Evolutionary conservation across 2,329 filamentous ascomycete species (phyloP), one percentile per base, ranked within the genome.

Genomic region (Aureobasidium subglaciale): DNA sequence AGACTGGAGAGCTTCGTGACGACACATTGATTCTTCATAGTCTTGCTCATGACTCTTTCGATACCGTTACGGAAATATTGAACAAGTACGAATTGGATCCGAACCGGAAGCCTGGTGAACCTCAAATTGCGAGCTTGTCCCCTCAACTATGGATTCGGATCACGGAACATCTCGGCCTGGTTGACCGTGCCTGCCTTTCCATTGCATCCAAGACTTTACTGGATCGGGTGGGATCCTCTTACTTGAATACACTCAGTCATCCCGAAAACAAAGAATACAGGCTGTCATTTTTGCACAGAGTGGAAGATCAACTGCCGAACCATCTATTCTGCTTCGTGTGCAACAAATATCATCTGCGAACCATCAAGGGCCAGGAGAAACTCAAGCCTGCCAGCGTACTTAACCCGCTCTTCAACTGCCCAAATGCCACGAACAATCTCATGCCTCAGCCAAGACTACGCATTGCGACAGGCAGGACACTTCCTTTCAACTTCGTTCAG

Each of bases 291-390:
- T 71, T 85, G 5, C 63, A 73, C 11, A 64, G 67, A 2, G 71
- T 83, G 63, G 80, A 84, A 58, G 64, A 68, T 11, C 64, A 72
- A 15, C 68, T 81, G 16, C 81, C 81, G 2, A 70, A 74, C 32
- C 79, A 84, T 61, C 71, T 85, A 6, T 73, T 84, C 54, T 85
- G 82, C 65, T 80, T 82, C 63, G 74, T 76, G 5, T 85, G 82
- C 63, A 74, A 68, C 13, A 70, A 67, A 55, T 84, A 78, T 65
- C 82, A 85, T 63, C 65, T 72, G 5, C 75, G 82, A 40, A 78
- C 72, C 1, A 71, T 77, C 50, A 73, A 73, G 32, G 81, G 81
- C 16, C 60, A 71, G 30, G 82, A 85, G 63, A 73, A 71, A 10
- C 66, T 84, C 13, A 78, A 78, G 61, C 75, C 78, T 2, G 71